Percentiles rank a stretch among this genome's conserved stretches.
Evolutionary conservation across 164 flowering plant species (phyloP).

Genomic region (Vitis vinifera): ASM3070453v1 NC_081812.1:13216501-13217000

Average conservation of each 20-base stretch:
- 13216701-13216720: slow-evolving; percentile 91
- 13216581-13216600: slow-evolving; percentile 33
- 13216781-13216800: slow-evolving; percentile 72
- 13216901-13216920: slow-evolving; percentile 50
- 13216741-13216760: slow-evolving; percentile 81
- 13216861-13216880: slow-evolving; percentile 83
- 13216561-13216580: slow-evolving; percentile 27
- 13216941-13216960: slow-evolving; percentile 31
- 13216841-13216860: slow-evolving; percentile 62
- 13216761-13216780: slow-evolving; percentile 55
- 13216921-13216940: slow-evolving; percentile 55
- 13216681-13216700: slow-evolving; percentile 79
- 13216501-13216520: background rate
- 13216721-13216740: slow-evolving; percentile 97
- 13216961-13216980: slow-evolving; percentile 61
- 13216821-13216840: slow-evolving; percentile 97
- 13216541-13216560: slow-evolving; percentile 22
- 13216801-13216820: slow-evolving; percentile 52
- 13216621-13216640: slow-evolving; percentile 21
- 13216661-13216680: slow-evolving; percentile 16
- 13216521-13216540: slow-evolving; percentile 27
- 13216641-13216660: slow-evolving; percentile 2
- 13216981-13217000: slow-evolving; percentile 53
- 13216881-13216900: slow-evolving; percentile 78
- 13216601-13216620: slow-evolving; percentile 12